Base-by-base conservation (phyloP, 2,329 filamentous ascomycete species). In the Aureobasidium leucospermi region DNA sequence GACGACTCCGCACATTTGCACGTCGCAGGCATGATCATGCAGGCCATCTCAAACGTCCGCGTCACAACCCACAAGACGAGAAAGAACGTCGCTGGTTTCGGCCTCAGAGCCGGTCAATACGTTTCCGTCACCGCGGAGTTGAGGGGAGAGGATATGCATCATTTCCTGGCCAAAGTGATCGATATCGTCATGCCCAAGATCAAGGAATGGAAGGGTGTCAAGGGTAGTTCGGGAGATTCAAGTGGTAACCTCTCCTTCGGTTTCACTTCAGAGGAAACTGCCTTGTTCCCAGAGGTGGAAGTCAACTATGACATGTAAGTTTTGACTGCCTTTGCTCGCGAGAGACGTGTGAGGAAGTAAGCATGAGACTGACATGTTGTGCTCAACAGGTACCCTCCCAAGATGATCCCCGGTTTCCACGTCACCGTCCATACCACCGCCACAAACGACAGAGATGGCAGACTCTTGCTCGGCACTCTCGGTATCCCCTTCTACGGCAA, bases 171-270 rank as follows among this genome's bases (percentile, higher is more conserved):
- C 69, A 96, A 96, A 78, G 79, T 91, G 66, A 80, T 97, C 59
- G 90, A 96, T 71, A 79, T 97, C 8, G 92, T 99, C 6, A 81
- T 97, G 71, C 94, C 94, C 41, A 89, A 86, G 70, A 95, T 99
- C 75, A 99, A 97, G 80, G 94, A 99, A 67, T 99, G 90, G 88
- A 84, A 83, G 59, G 94, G 94, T 61, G 79, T 89, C n/a, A 82
- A 83, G 66, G 85, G 85, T 51, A 83, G 78, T 45, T 89, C 89
- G 41, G 94, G 94, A 69, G 94, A 99, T 73, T 86, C 85, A 69
- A 87, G 87, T 63, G 94, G 94, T 39, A 96, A 97, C 73, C 81
- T 99, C 65, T 81, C 81, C 9, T 93, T 92, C 73, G 94, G 94
- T 65, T 79, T 99, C 67, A 81, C 81, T 13, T 80, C 86, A 5